Evolutionary conservation across 2,329 filamentous ascomycete genomes (phyloP).

Genomic region (Sarocladiaceae sp.): DNA sequence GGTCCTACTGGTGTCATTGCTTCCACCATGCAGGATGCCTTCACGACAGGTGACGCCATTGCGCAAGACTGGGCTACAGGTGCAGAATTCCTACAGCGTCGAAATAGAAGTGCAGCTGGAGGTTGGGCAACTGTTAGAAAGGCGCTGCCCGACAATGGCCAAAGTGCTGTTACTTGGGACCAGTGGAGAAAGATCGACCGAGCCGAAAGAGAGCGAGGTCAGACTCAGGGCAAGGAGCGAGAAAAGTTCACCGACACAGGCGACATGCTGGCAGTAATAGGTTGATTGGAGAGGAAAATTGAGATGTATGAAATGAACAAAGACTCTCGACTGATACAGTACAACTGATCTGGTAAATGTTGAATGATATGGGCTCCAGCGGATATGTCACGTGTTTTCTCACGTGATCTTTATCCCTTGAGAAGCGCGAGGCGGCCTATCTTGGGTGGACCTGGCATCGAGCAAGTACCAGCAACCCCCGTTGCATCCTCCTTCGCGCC

Average conservation of each 20-base stretch:
- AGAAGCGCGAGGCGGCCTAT: not conserved
- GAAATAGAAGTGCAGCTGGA: constrained; percentile 12
- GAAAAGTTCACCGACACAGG: constrained; percentile 60
- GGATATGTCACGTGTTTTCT: not conserved
- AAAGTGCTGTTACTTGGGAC: constrained; percentile 69
- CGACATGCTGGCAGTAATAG: constrained; percentile 54
- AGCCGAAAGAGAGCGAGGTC: constrained; percentile 67
- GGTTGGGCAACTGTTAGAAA: constrained; percentile 76
- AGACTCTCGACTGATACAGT: too few species aligned
- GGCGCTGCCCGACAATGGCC: constrained; percentile 50
- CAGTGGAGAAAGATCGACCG: constrained; percentile 82
- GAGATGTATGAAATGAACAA: too few species aligned
- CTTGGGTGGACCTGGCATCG: constrained; percentile 1
- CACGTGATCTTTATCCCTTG: too few species aligned
- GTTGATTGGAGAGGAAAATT: too few species aligned
- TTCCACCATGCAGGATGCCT: constrained; percentile 92
- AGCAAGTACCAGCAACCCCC: constrained; percentile 1
- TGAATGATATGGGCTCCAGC: too few species aligned
- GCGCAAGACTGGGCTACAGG: constrained; percentile 65
- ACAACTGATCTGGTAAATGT: too few species aligned
- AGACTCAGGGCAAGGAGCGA: constrained; percentile 66
- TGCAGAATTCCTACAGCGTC: constrained; percentile 31
- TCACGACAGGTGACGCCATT: constrained; percentile 81
- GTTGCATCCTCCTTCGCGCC: constrained; percentile 24
- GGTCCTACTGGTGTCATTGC: constrained; percentile 95